Base-by-base conservation (phyloP, 345 rosid species). In the Populus davidiana region DNA sequence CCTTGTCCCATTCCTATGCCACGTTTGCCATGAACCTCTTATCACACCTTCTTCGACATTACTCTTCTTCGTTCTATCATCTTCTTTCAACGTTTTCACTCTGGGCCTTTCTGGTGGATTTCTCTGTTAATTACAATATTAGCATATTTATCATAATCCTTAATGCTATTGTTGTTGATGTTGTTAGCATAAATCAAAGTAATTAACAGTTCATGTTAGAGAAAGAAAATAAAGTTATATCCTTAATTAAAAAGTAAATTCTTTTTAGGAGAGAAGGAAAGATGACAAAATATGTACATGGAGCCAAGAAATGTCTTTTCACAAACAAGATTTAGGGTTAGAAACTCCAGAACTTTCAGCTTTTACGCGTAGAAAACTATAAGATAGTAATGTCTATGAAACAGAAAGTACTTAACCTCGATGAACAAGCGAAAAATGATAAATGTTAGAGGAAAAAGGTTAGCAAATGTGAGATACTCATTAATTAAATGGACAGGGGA, bases 11-110 rank as follows among this genome's bases (percentile, higher is more conserved):
- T 82, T 82, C 69, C 62, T 67, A 23, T 78, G 85, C 85, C 85
- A 82, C 79, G 75, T 71, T 78, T 82, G 85, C 85, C 79, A 75
- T 54, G 91, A 86, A 77, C 84, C 86, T 47, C 82, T 74, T 12
- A 41, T 41, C 68, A 54, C 41, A 5, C 41, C 71, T n/a, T 2
- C 78, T 54, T 67, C 85, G 67, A 54, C 69, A 6, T 13, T 16
- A 39, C 39, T 61, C 21, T 18, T 64, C 52, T 31, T 70, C 31
- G 44, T 74, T 4, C 61, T 78, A 13, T 82, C 88, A 0, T 83
- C 81, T 25, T 71, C 71, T 17, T 77, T 77, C 50, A 61, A 25
- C 62, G 9, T 27, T 43, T 64, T 72, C 71, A 43, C 71, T 39
- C 70, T 81, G 0, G 84, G 84, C 81, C 54, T 69, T 69, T 77